Conservation (phyloP, 2,329 filamentous ascomycete species). For the Amesomyces nigricolor region DNA sequence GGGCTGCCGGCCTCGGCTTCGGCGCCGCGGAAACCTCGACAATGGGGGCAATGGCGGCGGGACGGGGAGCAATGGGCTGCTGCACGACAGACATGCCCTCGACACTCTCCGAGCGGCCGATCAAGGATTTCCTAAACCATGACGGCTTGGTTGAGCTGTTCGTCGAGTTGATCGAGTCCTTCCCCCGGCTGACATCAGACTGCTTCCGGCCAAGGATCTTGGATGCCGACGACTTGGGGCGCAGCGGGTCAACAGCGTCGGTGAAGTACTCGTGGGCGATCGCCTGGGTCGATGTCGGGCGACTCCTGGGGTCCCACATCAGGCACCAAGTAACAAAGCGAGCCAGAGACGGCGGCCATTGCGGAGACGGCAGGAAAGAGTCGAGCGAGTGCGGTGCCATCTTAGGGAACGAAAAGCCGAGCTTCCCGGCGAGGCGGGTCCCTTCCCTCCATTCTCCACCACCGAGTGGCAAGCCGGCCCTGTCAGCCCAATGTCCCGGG, state of each 20-base stretch:
- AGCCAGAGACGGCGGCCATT: conserved; percentile 83
- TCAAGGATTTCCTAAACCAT: conserved; percentile 94
- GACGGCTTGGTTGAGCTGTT: conserved; percentile 76
- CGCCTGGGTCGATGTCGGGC: conserved; percentile 91
- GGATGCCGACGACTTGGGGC: conserved; percentile 85
- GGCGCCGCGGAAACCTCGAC: conserved; percentile 37
- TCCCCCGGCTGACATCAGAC: conserved; percentile 69
- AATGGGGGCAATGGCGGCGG: conserved; percentile 12
- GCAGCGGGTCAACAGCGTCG: conserved; percentile 84
- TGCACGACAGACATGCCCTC: conserved; percentile 49
- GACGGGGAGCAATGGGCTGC: conserved; percentile 33
- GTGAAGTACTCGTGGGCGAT: conserved; percentile 90
- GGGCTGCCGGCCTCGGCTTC: conserved; percentile 49
- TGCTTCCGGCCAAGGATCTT: conserved; percentile 83
- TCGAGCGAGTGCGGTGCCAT: conserved; percentile 98
- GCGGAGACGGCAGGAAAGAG: conserved; percentile 80
- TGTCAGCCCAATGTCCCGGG: conserved; percentile 96
- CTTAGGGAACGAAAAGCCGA: conserved; percentile 98
- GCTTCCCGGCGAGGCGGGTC: conserved; percentile 83
- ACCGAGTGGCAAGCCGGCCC: conserved; percentile 76
- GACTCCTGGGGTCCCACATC: conserved; percentile 94
- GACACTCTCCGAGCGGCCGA: conserved; percentile 65
- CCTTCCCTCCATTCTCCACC: conserved; percentile 98
- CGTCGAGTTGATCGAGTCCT: conserved; percentile 53
- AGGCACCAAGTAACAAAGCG: conserved; percentile 98